Evolutionary conservation across 225 moss, liverwort and hornwort genomes (phyloP).

Genomic region (Takakia lepidozioides): DNA sequence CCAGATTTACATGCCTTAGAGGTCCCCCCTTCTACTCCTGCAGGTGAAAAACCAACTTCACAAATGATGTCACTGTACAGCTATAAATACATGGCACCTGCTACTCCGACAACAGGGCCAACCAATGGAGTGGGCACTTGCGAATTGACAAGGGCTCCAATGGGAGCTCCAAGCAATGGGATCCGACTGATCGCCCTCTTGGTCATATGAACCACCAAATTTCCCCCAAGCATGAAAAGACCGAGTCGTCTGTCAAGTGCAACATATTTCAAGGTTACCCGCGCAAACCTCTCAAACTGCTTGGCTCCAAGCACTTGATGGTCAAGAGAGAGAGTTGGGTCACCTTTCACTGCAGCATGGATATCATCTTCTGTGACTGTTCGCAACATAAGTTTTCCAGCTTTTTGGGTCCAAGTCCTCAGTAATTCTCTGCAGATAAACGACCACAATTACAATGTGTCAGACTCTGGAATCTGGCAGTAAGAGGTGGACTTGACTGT

Average conservation of each 20-base stretch:
- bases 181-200: slow-evolving; percentile 61
- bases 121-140: slow-evolving; percentile 62
- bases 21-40: too few relatives aligned
- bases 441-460: too few relatives aligned
- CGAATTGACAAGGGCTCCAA: slow-evolving; percentile 51
- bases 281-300: slow-evolving; percentile 64
- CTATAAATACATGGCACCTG: slow-evolving; percentile 75
- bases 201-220: slow-evolving; percentile 69
- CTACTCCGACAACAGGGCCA: slow-evolving; percentile 78
- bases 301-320: slow-evolving; percentile 26
- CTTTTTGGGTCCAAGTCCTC: slow-evolving; percentile 69
- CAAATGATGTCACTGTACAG: too few relatives aligned
- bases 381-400: slow-evolving; percentile 67
- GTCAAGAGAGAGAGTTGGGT: slow-evolving; percentile 27
- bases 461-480: too few relatives aligned
- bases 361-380: slow-evolving; percentile 74
- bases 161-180: slow-evolving; percentile 61
- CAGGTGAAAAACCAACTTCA: too few relatives aligned
- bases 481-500: too few relatives aligned
- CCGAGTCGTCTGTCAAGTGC: slow-evolving; percentile 81
- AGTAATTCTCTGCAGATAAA: slow-evolving; percentile 54
- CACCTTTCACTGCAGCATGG: slow-evolving; percentile 25
- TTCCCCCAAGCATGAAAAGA: slow-evolving; percentile 78
- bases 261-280: slow-evolving; percentile 66
- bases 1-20: too few relatives aligned